A percentile compares a stretch with the other conserved stretches of the same genome.
Evolutionary conservation across 2,329 filamentous ascomycete species (phyloP).

Genomic region (Calonectria henricotiae): DNA sequence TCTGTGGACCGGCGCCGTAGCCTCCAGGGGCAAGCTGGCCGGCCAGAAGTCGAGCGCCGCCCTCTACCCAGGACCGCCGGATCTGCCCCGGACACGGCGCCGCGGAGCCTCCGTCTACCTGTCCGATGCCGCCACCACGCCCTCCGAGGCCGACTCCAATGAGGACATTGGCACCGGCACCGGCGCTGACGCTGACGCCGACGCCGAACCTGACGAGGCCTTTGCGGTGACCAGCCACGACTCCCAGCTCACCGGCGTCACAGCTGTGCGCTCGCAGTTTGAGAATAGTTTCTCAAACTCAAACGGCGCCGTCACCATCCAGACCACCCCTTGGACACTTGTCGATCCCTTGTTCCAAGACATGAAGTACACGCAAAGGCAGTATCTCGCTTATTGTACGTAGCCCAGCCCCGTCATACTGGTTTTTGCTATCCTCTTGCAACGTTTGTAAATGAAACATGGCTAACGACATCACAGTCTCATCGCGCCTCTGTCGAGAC

Average conservation of each 20-base stretch:
- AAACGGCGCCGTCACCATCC: background rate
- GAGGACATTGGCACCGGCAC: constrained; percentile 7
- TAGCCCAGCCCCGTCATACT: constrained; percentile 35
- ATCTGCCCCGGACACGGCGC: constrained; percentile 37
- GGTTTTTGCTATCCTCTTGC: background rate
- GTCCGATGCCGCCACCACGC: constrained; percentile 40
- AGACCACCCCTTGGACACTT: constrained; percentile 59
- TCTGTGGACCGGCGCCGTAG: constrained; percentile 68
- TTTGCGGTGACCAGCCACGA: constrained; percentile 41
- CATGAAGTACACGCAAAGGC: constrained; percentile 65
- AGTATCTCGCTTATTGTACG: constrained; percentile 63
- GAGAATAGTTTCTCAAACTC: constrained; percentile 9
- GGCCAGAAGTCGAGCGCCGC: constrained; percentile 60
- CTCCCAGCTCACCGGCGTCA: constrained; percentile 53
- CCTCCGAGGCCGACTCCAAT: constrained; percentile 34
- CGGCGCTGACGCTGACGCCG: constrained; percentile 2
- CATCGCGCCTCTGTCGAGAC: constrained; percentile 68
- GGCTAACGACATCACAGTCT: constrained; percentile 57
- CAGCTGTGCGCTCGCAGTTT: constrained; percentile 38
- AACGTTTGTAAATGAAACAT: constrained; percentile 35
- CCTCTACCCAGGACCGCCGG: constrained; percentile 45
- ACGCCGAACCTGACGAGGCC: constrained; percentile 32
- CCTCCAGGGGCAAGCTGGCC: constrained; percentile 62
- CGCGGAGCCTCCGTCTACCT: constrained; percentile 28
- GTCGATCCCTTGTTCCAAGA: constrained; percentile 68